Evolutionary conservation across 345 rosid genomes (phyloP).

Genomic region (Heritiera littoralis): DNA sequence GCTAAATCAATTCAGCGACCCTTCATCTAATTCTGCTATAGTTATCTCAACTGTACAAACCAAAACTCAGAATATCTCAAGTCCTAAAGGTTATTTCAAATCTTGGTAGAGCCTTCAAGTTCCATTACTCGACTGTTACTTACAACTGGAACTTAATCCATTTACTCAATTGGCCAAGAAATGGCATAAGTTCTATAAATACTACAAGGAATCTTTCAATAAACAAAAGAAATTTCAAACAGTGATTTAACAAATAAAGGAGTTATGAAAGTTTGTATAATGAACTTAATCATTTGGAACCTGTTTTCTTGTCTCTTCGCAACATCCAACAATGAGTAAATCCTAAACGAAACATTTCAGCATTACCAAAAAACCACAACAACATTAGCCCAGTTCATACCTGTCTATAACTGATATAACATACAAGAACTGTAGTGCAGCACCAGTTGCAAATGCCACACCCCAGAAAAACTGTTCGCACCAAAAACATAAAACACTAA

Average conservation of each 20-base stretch:
- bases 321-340: neutral
- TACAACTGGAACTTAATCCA: neutral
- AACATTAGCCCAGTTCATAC: conserved; percentile 36
- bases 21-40: neutral
- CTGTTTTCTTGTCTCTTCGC: neutral
- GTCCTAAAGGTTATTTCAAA: neutral
- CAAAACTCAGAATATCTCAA: neutral
- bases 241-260: neutral
- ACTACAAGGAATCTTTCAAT: neutral
- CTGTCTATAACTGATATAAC: conserved; percentile 93
- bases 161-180: neutral
- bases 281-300: neutral
- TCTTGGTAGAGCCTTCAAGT: neutral
- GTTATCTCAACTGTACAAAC: neutral
- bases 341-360: neutral
- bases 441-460: conserved; percentile 74
- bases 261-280: neutral
- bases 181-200: neutral
- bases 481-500: conserved; percentile 95
- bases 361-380: neutral
- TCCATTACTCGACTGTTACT: neutral
- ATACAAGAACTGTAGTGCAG: conserved; percentile 88
- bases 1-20: neutral
- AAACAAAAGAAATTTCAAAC: neutral
- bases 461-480: conserved; percentile 75